Evolutionary conservation across 1,139 yeast species (phyloP).

Genomic region (Sugiyamaella neomexicana): DNA sequence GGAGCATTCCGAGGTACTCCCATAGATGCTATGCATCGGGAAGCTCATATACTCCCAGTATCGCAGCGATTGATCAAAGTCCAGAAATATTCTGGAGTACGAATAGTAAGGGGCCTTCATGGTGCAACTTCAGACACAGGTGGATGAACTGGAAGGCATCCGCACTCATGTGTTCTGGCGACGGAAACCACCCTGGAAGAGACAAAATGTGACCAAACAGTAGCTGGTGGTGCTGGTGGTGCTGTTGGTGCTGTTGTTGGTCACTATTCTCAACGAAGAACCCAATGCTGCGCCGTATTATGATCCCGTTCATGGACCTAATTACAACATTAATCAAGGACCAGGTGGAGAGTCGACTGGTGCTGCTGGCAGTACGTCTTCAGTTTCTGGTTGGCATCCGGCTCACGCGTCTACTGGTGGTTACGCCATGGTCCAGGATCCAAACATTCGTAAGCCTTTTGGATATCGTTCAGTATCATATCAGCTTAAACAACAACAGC

Average conservation of each 20-base stretch:
- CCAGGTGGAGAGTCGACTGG: conserved; percentile 3
- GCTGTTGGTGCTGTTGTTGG: too few relatives aligned
- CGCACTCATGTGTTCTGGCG: background rate
- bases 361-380: conserved; percentile 3
- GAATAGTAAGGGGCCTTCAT: conserved; percentile 3
- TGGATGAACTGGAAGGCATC: background rate
- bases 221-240: background rate
- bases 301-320: conserved; percentile 9
- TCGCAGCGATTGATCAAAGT: background rate
- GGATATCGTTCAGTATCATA: background rate
- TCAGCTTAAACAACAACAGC: too few relatives aligned
- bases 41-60: background rate
- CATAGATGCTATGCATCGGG: background rate
- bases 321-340: background rate
- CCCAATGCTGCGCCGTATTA: conserved; percentile 9
- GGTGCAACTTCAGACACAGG: background rate
- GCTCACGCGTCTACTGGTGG: conserved; percentile 3
- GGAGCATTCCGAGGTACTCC: background rate
- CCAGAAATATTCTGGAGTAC: background rate
- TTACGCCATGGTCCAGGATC: conserved; percentile 5
- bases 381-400: conserved; percentile 10
- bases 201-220: background rate
- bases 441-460: conserved; percentile 1
- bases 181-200: background rate
- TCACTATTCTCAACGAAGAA: conserved; percentile 11